Percentiles rank a stretch among this genome's conserved stretches.
Conservation (phyloP, 208 protist species). For the Crithidia brevicula region DNA sequence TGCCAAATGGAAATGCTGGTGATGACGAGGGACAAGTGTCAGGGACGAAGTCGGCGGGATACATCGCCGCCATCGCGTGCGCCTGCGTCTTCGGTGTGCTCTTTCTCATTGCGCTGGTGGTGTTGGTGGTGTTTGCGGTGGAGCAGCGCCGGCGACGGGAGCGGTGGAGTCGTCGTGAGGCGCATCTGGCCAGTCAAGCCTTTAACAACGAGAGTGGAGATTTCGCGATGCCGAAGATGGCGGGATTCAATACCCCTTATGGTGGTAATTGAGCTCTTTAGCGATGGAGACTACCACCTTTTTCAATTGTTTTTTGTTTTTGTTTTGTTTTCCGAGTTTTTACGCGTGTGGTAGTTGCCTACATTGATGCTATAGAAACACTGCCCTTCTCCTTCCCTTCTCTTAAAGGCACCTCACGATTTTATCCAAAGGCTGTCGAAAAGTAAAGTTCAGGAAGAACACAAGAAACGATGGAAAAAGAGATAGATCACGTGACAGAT, state of each 20-base stretch:
- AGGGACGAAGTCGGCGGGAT: not conserved
- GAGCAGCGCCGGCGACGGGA: not conserved
- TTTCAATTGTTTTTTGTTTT: not conserved
- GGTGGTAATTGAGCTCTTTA: not conserved
- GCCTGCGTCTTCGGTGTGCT: slow-evolving; percentile 28
- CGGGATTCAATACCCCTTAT: not conserved
- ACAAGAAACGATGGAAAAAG: too few relatives aligned
- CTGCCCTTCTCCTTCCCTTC: too few relatives aligned
- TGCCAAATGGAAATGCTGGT: not conserved
- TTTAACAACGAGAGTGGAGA: not conserved
- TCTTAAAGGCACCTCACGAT: too few relatives aligned
- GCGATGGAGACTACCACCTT: not conserved
- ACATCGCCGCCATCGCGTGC: slow-evolving; percentile 21
- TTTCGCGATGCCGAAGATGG: not conserved
- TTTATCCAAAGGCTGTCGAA: too few relatives aligned
- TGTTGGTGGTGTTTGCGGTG: not conserved
- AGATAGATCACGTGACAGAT: too few relatives aligned
- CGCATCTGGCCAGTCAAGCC: not conserved
- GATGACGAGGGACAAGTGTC: too few relatives aligned
- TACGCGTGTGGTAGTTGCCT: too few relatives aligned
- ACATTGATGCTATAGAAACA: too few relatives aligned
- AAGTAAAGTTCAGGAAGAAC: too few relatives aligned
- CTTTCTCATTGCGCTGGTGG: slow-evolving; percentile 15
- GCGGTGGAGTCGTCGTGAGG: not conserved
- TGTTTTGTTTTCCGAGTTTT: not conserved